These are phyloP conservation scores for Pezicula carpinea DNA, from an alignment of 2,329 filamentous ascomycete genomes.

Conservation along the genomic window DNA sequence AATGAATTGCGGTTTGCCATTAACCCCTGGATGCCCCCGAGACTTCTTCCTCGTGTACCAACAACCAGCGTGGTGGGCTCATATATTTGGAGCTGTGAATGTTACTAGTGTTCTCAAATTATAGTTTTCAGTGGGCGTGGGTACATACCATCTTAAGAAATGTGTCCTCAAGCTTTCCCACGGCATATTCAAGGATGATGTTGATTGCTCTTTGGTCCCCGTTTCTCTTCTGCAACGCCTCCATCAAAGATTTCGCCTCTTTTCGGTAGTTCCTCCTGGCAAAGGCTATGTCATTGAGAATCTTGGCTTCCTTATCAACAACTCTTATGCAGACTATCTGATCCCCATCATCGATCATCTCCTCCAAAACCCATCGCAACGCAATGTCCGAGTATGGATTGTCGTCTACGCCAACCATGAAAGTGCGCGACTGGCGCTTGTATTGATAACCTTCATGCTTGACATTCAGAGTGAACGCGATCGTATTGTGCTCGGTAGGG, in stretches of 20 bases:
- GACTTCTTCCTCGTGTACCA: constrained; percentile 62
- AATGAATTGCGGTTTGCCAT: constrained; percentile 58
- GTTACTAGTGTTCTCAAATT: constrained; percentile 9
- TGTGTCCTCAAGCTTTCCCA: constrained; percentile 67
- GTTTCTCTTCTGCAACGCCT: constrained; percentile 64
- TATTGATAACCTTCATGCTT: constrained; percentile 70
- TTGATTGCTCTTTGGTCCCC: constrained; percentile 67
- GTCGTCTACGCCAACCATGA: constrained; percentile 67
- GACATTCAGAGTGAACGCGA: constrained; percentile 65
- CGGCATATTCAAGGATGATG: constrained; percentile 65
- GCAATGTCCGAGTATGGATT: constrained; percentile 74
- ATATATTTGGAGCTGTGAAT: constrained; percentile 61
- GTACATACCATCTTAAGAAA: constrained; percentile 67
- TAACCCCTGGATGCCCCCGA: constrained; percentile 66
- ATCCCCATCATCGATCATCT: constrained; percentile 72
- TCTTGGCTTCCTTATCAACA: constrained; percentile 65
- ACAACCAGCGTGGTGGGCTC: constrained; percentile 70
- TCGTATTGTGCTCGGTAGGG: constrained; percentile 49
- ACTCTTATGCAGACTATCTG: constrained; percentile 70
- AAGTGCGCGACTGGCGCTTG: constrained; percentile 63
- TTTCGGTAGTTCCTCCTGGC: constrained; percentile 58
- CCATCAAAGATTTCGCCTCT: constrained; percentile 60
- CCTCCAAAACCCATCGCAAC: constrained; percentile 69
- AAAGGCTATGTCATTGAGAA: constrained; percentile 54
- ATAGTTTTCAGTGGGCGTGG: background rate